These are phyloP conservation scores for Mortierella sp. DNA, from an alignment of 371 early-diverging fungal species.

Conservation along the genomic window DNA sequence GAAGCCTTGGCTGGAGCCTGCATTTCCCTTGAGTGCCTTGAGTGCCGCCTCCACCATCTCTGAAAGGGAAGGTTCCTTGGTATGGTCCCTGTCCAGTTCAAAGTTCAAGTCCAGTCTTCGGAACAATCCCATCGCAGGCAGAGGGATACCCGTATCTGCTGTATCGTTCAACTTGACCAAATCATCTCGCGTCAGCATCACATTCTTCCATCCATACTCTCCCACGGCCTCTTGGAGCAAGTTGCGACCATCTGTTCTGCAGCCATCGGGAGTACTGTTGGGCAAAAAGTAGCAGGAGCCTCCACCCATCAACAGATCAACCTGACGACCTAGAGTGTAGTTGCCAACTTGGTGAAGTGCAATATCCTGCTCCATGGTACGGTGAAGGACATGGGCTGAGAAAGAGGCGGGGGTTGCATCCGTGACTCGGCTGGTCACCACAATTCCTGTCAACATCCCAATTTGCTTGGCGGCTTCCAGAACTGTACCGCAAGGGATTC, in stretches of 20 bases:
- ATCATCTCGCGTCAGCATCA: constrained; percentile 54
- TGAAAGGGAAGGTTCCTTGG: constrained; percentile 78
- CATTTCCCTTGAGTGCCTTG: constrained; percentile 68
- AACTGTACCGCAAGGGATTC: constrained; percentile 89
- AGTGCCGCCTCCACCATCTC: constrained; percentile 89
- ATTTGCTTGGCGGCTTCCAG: constrained; percentile 90
- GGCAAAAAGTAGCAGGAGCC: constrained; percentile 89
- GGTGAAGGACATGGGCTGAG: constrained; percentile 82
- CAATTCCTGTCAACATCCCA: constrained; percentile 91
- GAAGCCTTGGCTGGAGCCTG: constrained; percentile 76
- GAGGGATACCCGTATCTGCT: constrained; percentile 39
- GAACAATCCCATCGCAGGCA: constrained; percentile 86
- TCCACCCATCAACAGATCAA: constrained; percentile 94
- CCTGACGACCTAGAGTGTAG: constrained; percentile 81
- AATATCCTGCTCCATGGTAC: constrained; percentile 85
- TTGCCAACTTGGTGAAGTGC: constrained; percentile 90
- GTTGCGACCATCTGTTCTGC: constrained; percentile 79
- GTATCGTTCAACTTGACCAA: background rate
- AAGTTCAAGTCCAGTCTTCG: constrained; percentile 85
- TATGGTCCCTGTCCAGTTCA: constrained; percentile 74
- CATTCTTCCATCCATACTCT: constrained; percentile 70
- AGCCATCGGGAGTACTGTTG: constrained; percentile 65
- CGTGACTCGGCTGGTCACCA: constrained; percentile 93
- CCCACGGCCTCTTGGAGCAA: constrained; percentile 62
- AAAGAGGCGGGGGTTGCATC: constrained; percentile 90